phyloP scores from a whole-genome alignment of 148 eudicot genomes.

The Linanthus parryae region DNA sequence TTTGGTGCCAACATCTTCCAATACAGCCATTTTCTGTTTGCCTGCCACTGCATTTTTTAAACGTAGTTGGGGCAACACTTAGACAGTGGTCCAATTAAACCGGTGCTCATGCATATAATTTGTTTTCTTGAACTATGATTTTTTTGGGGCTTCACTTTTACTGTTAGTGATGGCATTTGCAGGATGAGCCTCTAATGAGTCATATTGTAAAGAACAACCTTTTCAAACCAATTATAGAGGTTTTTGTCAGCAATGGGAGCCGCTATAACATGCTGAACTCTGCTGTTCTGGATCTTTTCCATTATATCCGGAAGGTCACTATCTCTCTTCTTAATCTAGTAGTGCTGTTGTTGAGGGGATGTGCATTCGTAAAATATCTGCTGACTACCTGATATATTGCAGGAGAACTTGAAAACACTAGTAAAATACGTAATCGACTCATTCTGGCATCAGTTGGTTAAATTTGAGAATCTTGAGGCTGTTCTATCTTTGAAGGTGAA shows the following conservation, averaged over 20 bases:
- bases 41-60: too few relatives aligned
- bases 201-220: conserved; percentile 72
- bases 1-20: too few relatives aligned
- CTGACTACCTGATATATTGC: conserved; percentile 17
- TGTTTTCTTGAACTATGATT: too few relatives aligned
- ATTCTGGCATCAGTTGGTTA: conserved; percentile 71
- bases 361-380: neutral
- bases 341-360: conserved; percentile 3
- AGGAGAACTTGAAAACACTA: conserved; percentile 72
- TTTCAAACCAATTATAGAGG: conserved; percentile 77
- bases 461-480: conserved; percentile 46
- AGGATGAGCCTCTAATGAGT: conserved; percentile 81
- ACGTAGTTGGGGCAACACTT: too few relatives aligned
- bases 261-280: conserved; percentile 84
- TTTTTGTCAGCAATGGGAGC: conserved; percentile 70
- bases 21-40: too few relatives aligned
- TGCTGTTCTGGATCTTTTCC: conserved; percentile 80
- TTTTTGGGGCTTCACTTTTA: too few relatives aligned
- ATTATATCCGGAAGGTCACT: conserved; percentile 63
- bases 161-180: conserved; percentile 17
- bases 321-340: neutral
- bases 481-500: conserved; percentile 59
- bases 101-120: too few relatives aligned
- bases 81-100: too few relatives aligned
- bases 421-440: conserved; percentile 67